These are phyloP conservation scores for Leucocoprinus sp. DNA, from an alignment of 768 basidiomycete species.

Conservation along the genomic window DNA sequence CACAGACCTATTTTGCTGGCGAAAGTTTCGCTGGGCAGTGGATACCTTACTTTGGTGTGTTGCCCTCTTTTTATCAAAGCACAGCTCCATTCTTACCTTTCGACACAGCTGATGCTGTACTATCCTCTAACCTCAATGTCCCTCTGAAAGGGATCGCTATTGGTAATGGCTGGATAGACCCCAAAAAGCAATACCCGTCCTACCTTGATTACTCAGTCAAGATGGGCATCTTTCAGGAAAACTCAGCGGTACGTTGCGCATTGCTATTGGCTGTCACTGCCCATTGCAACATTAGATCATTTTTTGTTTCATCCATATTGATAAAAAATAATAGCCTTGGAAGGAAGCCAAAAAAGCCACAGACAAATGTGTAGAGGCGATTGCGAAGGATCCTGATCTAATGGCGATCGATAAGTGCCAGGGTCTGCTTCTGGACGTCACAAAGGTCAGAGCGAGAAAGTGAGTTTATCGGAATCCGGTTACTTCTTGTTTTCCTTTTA, in stretches of 20 bases:
- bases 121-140: slow-evolving; percentile 49
- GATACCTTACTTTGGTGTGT: slow-evolving; percentile 87
- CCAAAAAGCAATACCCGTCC: slow-evolving; percentile 77
- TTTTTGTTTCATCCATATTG: background rate
- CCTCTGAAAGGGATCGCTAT: slow-evolving; percentile 79
- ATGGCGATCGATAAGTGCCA: slow-evolving; percentile 54
- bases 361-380: slow-evolving; percentile 49
- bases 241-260: slow-evolving; percentile 47
- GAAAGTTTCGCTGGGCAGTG: slow-evolving; percentile 98
- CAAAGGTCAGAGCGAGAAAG: slow-evolving; percentile 33
- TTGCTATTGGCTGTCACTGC: slow-evolving; percentile 4
- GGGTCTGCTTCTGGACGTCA: slow-evolving; percentile 38
- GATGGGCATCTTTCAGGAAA: slow-evolving; percentile 67
- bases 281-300: background rate
- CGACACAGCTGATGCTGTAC: slow-evolving; percentile 62
- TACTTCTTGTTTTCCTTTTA: background rate
- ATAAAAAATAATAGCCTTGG: slow-evolving; percentile 52
- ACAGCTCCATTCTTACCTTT: background rate
- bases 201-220: slow-evolving; percentile 83
- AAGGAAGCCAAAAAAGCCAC: slow-evolving; percentile 47
- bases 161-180: slow-evolving; percentile 98
- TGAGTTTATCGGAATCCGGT: slow-evolving; percentile 16
- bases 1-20: slow-evolving; percentile 88
- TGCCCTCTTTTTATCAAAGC: background rate
- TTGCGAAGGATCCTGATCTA: slow-evolving; percentile 41